Evolutionary conservation across 495 filamentous ascomycete species (phyloP), one percentile per base, ranked within the genome.

Genomic region (Lasiosphaeriaceae sp.): DNA sequence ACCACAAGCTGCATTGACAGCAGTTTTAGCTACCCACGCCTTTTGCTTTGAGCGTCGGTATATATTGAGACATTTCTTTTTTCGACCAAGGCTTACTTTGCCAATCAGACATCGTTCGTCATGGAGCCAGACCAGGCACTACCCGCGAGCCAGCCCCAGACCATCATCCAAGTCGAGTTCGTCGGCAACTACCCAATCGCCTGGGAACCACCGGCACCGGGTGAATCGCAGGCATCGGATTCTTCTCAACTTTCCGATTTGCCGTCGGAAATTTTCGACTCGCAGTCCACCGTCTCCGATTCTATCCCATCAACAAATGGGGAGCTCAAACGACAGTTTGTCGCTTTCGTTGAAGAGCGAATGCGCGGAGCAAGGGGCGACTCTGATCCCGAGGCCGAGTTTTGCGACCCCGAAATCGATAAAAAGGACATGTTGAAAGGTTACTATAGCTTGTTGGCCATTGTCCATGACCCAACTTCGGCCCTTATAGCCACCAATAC

Each of bases 251-350:
- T 54, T 46, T 54, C 51, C 23, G 39, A 54, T 44, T 54, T 54
- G 51, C 39, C 35, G 51, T 54, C 39, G 51, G 39, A 54, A 54
- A 54, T 54, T 35, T 54, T 46, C 23, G 51, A 54, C 51, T 46
- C 39, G 51, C 51, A 54, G 51, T 11, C 39, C 51, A 54, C 51
- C 39, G 51, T 45, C 51, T 54, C 51, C 24, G 51, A 46, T 54
- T 54, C 39, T n/a, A 35, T 54, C 39, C 51, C 51, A 54, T 54
- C 51, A 34, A 54, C 51, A 54, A 54, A 54, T 46, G 37, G 11
- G 41, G 51, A 54, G 51, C 51, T 54, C 51, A 54, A 54, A 34
- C 51, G 22, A 54, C 51, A 54, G 23, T 54, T 54, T 54, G 23
- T 54, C 39, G 51, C 51, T 54, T 54, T 39, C 23, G 20, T 54